These are phyloP conservation scores for Linderina pennispora DNA, from an alignment of 192 early-diverging fungal species.

Conservation along the genomic window DNA sequence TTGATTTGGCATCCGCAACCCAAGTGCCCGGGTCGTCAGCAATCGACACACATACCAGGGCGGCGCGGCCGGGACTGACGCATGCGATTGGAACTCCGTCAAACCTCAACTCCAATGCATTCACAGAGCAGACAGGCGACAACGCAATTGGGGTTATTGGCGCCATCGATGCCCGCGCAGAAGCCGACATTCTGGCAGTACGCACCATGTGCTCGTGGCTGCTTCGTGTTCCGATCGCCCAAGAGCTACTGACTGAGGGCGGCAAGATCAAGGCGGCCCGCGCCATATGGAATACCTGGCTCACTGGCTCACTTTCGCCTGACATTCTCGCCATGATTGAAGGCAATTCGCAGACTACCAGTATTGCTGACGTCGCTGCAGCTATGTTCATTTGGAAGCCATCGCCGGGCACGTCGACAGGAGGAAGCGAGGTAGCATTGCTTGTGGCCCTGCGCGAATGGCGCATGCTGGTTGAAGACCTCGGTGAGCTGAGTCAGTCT, in stretches of 20 bases:
- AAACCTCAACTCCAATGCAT: background rate
- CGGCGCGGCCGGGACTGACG: constrained; percentile 3
- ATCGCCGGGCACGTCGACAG: background rate
- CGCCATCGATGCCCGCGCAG: constrained; percentile 52
- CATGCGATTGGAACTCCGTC: constrained; percentile 7
- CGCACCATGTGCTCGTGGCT: constrained; percentile 69
- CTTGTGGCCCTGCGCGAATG: constrained; percentile 70
- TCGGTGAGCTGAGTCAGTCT: constrained; percentile 48
- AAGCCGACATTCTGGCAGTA: constrained; percentile 59
- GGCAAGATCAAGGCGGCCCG: constrained; percentile 14
- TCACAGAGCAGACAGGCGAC: constrained; percentile 1
- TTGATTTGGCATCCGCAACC: constrained; percentile 49
- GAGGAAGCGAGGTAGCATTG: constrained; percentile 52
- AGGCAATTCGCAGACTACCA: constrained; percentile 26
- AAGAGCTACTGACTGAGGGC: constrained; percentile 2
- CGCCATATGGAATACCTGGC: constrained; percentile 18
- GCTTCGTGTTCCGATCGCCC: constrained; percentile 44
- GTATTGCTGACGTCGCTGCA: constrained; percentile 51
- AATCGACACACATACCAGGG: constrained; percentile 32
- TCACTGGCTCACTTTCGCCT: constrained; percentile 2
- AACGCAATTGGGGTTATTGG: constrained; percentile 4
- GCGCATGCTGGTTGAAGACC: constrained; percentile 62
- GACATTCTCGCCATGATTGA: constrained; percentile 1
- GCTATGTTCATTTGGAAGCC: constrained; percentile 55
- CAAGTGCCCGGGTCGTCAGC: constrained; percentile 46